Evolutionary conservation across 1,284 basidiomycete genomes (phyloP).

Genomic region (Microbotryomycetes sp.): DNA sequence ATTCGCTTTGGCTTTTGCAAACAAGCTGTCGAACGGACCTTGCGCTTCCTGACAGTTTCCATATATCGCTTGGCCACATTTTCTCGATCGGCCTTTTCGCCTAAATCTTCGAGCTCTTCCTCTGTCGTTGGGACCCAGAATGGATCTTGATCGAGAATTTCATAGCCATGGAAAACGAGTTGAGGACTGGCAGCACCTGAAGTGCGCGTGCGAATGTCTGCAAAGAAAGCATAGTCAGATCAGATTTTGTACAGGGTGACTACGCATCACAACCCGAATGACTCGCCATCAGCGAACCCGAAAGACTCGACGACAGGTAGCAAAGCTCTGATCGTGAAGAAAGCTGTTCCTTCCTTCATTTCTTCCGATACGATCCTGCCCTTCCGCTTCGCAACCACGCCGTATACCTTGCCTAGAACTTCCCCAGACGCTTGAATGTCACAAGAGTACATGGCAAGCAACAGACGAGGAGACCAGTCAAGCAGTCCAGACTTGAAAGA

Average conservation of each 20-base stretch:
- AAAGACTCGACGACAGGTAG: conserved; percentile 97
- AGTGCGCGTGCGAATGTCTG: conserved; percentile 91
- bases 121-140: conserved; percentile 99
- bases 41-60: conserved; percentile 81
- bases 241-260: neutral
- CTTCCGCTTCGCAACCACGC: conserved; percentile 80
- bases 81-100: conserved; percentile 86
- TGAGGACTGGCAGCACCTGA: conserved; percentile 96
- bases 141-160: conserved; percentile 84
- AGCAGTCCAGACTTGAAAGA: conserved; percentile 79
- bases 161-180: conserved; percentile 89
- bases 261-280: conserved; percentile 1
- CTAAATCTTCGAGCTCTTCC: conserved; percentile 94
- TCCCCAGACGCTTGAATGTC: conserved; percentile 99
- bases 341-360: conserved; percentile 96
- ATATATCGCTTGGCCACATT: conserved; percentile 94
- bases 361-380: conserved; percentile 93
- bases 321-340: conserved; percentile 84
- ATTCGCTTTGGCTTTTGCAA: too few species aligned
- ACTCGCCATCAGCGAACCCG: conserved; percentile 86
- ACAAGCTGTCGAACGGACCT: conserved; percentile 40
- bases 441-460: conserved; percentile 98
- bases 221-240: neutral
- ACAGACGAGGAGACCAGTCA: conserved; percentile 95
- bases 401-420: conserved; percentile 95